These are phyloP conservation scores for Begonia peltatifolia DNA, from an alignment of 306 rosid species.

Conservation along the genomic window DNA sequence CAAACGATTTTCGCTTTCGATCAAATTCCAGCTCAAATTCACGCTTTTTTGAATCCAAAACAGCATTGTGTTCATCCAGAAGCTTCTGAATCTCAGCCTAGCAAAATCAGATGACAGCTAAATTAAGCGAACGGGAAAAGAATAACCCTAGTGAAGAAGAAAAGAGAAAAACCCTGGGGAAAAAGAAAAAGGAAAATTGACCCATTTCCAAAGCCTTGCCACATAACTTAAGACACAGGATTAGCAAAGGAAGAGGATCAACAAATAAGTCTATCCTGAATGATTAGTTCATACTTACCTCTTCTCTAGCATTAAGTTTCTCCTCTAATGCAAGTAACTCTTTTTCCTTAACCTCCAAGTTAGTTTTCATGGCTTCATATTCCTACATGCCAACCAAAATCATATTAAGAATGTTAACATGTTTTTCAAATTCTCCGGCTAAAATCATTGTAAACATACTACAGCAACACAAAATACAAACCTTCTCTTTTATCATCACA, in stretches of 20 bases:
- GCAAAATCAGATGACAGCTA: conserved; percentile 3
- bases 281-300: conserved; percentile 24
- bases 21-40: conserved; percentile 72
- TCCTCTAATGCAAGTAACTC: conserved; percentile 34
- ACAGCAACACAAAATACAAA: conserved; percentile 10
- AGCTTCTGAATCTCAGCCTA: conserved; percentile 82
- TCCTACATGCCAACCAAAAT: conserved; percentile 42
- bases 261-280: too few species aligned
- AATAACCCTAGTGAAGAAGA: background rate
- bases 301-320: conserved; percentile 63
- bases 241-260: too few species aligned
- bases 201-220: too few species aligned
- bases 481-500: conserved; percentile 70
- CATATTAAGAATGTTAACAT: conserved; percentile 6
- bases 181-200: background rate
- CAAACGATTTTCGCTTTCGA: conserved; percentile 67
- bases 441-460: background rate
- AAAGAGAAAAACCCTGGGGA: background rate
- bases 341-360: background rate
- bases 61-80: conserved; percentile 60
- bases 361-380: conserved; percentile 22
- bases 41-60: conserved; percentile 49
- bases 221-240: too few species aligned
- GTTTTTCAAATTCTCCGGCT: background rate
- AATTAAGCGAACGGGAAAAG: background rate